Evolutionary conservation across 2,329 filamentous ascomycete species (phyloP), one percentile per base, ranked within the genome.

Genomic region (Exophiala sideris): DNA sequence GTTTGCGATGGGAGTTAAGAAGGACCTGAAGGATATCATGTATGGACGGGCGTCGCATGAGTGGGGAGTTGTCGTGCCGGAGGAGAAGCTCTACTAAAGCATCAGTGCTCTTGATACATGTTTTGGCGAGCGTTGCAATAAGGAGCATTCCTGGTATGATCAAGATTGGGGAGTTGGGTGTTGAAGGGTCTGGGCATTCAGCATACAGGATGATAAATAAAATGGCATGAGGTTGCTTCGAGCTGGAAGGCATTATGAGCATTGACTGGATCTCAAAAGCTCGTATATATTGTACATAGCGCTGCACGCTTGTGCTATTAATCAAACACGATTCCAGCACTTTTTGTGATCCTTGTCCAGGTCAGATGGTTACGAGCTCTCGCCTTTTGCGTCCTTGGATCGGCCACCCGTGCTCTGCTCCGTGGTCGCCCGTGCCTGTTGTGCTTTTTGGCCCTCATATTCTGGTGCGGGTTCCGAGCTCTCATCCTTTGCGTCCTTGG

Each of bases 11-110:
- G 75, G 76, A 69, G 73, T 90, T 68, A 90, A 88, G 78, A 72
- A 72, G 35, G 86, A 81, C 80, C 73, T 91, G 60, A 76, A 78
- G 60, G 83, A 86, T 61, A 88, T 91, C 71, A 89, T 89, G 84
- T 90, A 86, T 68, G 87, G 87, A 56, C 79, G 79, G 54, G 81
- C 79, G 65, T 66, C 84, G 54, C 86, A 90, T 68, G 74, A 81
- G 45, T 91, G 87, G 86, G 84, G 81, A 34, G 79, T 88, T 51
- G 78, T 87, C 34, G 77, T 91, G 34, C 74, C 81, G 48, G 84
- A 88, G 70, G 79, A 84, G 63, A 68, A 29, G 38, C 38, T 35
- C 20, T 32, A 14, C 18, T 18, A 24, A 3, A 3, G 4, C 1
- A 2, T 3, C 16, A 18, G 24, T 29, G 5, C 24, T 29, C 14